Base-by-base conservation (phyloP, 208 protist genomes). In the Leishmania tarentolae region DNA sequence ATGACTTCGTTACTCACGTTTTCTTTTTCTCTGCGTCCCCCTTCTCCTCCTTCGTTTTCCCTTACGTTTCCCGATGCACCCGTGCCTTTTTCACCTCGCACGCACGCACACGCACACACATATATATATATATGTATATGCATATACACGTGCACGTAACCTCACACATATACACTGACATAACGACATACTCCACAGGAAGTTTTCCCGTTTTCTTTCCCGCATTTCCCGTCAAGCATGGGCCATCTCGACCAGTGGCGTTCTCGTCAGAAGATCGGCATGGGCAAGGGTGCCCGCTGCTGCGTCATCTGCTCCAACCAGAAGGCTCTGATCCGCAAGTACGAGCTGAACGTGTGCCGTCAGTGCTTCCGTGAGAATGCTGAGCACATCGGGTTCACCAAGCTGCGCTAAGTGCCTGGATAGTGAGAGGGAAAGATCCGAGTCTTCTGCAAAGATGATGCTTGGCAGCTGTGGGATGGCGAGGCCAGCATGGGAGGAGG, bases 331-430 rank as follows among this genome's bases (percentile, higher is more conserved):
- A 98, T 98, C 86, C 92, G 96, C 88, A 98, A 98, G 91, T 98
- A 98, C 86, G 96, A 95, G 83, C 92, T 98, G 73, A 97, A 97
- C 89, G 89, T 98, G 35, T 98, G 96, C 93, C 93, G 96, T 87
- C 94, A 98, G 92, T 98, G 96, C 93, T 98, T 98, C 93, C 93
- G 94, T 88, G 94, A 98, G 85, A 98, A 98, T 84, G 91, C 94
- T 28, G 86, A 96, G 83, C 81, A 96, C 89, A 95, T 98, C 80
- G 94, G 94, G 72, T 98, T 97, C 91, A 87, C 75, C 79, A 98
- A 98, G 93, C 93, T 97, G 53, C 92, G 92, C 75, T 97, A 95
- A 95, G 63, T 17, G 56, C 71, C 47, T 61, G 50, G 28, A 44
- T 24, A 31, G 50, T 11, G 47, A 42, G 71, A n/a, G n/a, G 46